Evolutionary conservation across 208 protist genomes (phyloP).

Genomic region (Leishmania arabica): DNA sequence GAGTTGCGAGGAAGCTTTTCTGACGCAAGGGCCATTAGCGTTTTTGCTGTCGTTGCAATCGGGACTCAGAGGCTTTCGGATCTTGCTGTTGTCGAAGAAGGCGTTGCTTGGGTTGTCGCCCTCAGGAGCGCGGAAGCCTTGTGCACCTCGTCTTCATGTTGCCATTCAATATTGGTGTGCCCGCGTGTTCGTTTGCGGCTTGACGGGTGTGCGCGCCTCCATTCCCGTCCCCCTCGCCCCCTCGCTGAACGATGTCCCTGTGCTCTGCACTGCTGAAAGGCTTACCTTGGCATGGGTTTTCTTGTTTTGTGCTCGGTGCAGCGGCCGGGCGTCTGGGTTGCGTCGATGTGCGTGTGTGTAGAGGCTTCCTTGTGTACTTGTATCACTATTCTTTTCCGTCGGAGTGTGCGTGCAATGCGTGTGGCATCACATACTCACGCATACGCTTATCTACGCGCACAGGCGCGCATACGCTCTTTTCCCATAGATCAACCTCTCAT

Average conservation of each 20-base stretch:
- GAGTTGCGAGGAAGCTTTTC: neutral
- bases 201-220: neutral
- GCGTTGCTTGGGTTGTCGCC: neutral
- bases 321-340: neutral
- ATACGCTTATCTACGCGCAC: neutral
- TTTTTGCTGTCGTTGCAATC: neutral
- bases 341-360: neutral
- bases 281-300: neutral
- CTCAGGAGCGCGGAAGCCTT: neutral
- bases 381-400: neutral
- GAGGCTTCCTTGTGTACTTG: neutral
- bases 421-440: no score
- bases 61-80: neutral
- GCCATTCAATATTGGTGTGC: neutral
- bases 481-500: neutral
- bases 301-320: neutral
- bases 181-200: neutral
- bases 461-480: neutral
- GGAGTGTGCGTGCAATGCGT: neutral
- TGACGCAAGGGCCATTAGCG: neutral
- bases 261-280: neutral
- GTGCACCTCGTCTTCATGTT: neutral
- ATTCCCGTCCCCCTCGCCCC: neutral
- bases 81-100: neutral
- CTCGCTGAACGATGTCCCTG: neutral